Base-by-base conservation (phyloP, 1,139 yeast species). In the Zygotorulaspora mrakii region DNA sequence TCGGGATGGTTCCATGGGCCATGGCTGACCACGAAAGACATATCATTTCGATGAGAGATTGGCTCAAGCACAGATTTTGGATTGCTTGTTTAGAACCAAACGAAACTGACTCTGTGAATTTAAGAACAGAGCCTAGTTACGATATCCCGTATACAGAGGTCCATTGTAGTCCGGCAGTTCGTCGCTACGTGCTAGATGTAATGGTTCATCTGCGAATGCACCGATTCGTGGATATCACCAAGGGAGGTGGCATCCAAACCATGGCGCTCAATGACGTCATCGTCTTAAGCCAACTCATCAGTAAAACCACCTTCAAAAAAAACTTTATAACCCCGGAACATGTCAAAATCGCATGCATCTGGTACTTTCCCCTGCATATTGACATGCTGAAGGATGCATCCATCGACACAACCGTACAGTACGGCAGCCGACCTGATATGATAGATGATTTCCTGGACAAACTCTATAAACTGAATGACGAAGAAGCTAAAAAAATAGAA, bases 161-260 rank as follows among this genome's bases (percentile, higher is more conserved):
- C 6, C 44, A 48, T 35, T 39, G 55, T 17, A 52, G 52, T 17
- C 49, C 56, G n/a, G 42, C 50, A 7, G 40, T 61, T 17, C 47
- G 50, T 23, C 51, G 62, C 26, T 61, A 61, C 43, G 51, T 60
- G n/a, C 47, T 59, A 27, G 66, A 62, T 40, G 46, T 62, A 4
- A 51, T 60, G 42, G 52, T 62, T 4, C 65, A 61, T 37, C 31
- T 60, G 13, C 42, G 66, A 31, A 52, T 57, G 50, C 66, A 62
- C 41, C 38, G 64, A 28, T 44, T 62, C 12, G 40, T 56, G 10
- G 50, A 52, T 22, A 55, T 51, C 28, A 54, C 57, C 10, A 54
- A 52, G 37, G 62, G 58, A 7, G 66, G 65, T 5, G 66, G 66
- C 3, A 51, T 53, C 2, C 49, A 48, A 31, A 50, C 60, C 1